These are phyloP conservation scores for Fusarium nelsonii DNA, from an alignment of 2,329 filamentous ascomycete species.

Conservation along the genomic window DNA sequence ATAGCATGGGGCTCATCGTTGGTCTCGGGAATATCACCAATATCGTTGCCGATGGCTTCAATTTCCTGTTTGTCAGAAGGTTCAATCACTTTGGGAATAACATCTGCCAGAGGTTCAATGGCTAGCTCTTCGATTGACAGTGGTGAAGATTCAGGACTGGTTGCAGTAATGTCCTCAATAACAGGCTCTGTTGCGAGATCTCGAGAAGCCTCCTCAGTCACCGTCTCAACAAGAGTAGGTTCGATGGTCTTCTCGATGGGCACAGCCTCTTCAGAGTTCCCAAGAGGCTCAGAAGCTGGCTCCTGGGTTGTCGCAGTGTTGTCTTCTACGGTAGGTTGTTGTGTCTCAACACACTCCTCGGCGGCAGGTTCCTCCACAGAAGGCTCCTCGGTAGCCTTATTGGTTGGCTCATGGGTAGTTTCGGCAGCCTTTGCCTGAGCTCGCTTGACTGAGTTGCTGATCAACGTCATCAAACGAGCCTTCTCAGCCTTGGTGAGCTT, in stretches of 20 bases:
- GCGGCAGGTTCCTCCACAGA: background rate
- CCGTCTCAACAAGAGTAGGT: background rate
- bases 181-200: background rate
- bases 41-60: background rate
- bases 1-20: background rate
- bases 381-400: slow-evolving; percentile 1
- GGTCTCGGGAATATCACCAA: background rate
- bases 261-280: background rate
- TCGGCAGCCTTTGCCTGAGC: background rate
- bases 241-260: background rate
- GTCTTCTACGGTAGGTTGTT: background rate
- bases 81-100: slow-evolving; percentile 11
- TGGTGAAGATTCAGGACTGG: slow-evolving; percentile 1
- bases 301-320: slow-evolving; percentile 10
- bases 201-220: slow-evolving; percentile 2
- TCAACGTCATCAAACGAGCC: slow-evolving; percentile 2
- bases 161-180: slow-evolving; percentile 7
- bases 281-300: background rate
- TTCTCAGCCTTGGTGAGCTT: slow-evolving; percentile 6
- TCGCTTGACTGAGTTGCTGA: slow-evolving; percentile 2
- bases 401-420: background rate
- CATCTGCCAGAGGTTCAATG: background rate
- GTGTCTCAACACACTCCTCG: background rate
- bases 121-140: background rate
- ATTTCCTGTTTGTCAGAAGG: slow-evolving; percentile 1